Evolutionary conservation across 2,329 filamentous ascomycete species (phyloP).

Genomic region (Bisporella sp.): DNA sequence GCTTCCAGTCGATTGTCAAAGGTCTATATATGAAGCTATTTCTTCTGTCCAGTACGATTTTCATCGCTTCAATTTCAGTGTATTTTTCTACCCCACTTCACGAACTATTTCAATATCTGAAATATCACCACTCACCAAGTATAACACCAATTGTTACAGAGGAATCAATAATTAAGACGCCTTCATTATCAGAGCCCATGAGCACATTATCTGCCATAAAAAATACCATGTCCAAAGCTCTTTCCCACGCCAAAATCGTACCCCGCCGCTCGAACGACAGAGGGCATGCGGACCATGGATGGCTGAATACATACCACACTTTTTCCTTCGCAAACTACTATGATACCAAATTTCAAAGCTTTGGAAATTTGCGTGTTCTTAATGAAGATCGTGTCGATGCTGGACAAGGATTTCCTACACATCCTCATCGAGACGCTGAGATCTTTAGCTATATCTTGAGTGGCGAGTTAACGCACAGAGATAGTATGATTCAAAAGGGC

Average conservation of each 20-base stretch:
- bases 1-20: slow-evolving; percentile 14
- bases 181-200: slow-evolving; percentile 14
- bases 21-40: slow-evolving; percentile 28
- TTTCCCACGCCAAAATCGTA: slow-evolving; percentile 63
- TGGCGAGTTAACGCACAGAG: slow-evolving; percentile 81
- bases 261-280: slow-evolving; percentile 65
- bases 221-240: slow-evolving; percentile 52
- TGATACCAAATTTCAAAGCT: slow-evolving; percentile 55
- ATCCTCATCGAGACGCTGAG: slow-evolving; percentile 79
- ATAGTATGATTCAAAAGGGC: slow-evolving; percentile 72
- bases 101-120: slow-evolving; percentile 17
- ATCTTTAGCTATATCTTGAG: slow-evolving; percentile 86
- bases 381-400: slow-evolving; percentile 81
- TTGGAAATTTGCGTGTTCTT: slow-evolving; percentile 73
- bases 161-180: slow-evolving; percentile 3
- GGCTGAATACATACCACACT: slow-evolving; percentile 82
- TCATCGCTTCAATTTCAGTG: slow-evolving; percentile 26
- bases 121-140: slow-evolving; percentile 3
- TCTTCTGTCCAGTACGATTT: slow-evolving; percentile 23
- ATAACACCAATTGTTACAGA: slow-evolving; percentile 2
- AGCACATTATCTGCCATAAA: slow-evolving; percentile 26
- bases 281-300: slow-evolving; percentile 76
- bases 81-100: slow-evolving; percentile 19
- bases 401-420: slow-evolving; percentile 73
- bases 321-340: slow-evolving; percentile 70